Percentiles rank a stretch among this genome's conserved stretches.
Conservation (phyloP, 441 rosid genomes). For the Euphorbia neoarborescens region DNA sequence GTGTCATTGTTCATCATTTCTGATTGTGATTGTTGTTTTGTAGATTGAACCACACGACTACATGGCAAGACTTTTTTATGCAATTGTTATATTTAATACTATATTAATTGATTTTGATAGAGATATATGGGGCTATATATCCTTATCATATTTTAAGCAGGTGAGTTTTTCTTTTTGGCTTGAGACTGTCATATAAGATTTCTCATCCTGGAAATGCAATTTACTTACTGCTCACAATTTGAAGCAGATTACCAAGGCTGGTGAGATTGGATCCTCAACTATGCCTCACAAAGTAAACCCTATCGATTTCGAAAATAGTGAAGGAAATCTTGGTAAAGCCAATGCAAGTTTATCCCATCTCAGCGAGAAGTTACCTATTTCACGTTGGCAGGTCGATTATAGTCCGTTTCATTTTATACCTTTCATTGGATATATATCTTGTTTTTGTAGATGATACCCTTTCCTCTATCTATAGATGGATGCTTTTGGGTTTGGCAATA, state of each 20-base stretch:
- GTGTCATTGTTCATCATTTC: not conserved
- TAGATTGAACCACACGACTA: conserved; percentile 95
- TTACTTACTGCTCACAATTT: conserved; percentile 8
- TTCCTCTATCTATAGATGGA: not conserved
- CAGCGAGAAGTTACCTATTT: conserved; percentile 71
- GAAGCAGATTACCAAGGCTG: conserved; percentile 79
- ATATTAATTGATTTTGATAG: conserved; percentile 78
- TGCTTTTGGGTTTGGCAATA: conserved; percentile 7
- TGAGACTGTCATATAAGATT: not conserved
- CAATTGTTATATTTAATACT: conserved; percentile 60
- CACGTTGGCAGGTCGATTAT: conserved; percentile 76
- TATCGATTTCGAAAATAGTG: conserved; percentile 88
- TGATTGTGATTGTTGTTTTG: conserved; percentile 22
- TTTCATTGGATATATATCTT: not conserved
- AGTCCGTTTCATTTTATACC: not conserved
- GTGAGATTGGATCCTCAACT: conserved; percentile 92
- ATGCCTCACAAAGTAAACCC: conserved; percentile 99
- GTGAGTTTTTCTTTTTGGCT: conserved; percentile 29
- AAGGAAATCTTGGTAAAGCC: conserved; percentile 91
- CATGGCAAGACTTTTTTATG: conserved; percentile 74
- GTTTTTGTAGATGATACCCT: not conserved
- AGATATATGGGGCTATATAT: conserved; percentile 88
- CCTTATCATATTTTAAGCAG: conserved; percentile 81
- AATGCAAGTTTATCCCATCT: conserved; percentile 62
- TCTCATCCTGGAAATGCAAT: not conserved